Conservation (phyloP, 805 yeast species). For the Sporopachydermia quercuum region DNA sequence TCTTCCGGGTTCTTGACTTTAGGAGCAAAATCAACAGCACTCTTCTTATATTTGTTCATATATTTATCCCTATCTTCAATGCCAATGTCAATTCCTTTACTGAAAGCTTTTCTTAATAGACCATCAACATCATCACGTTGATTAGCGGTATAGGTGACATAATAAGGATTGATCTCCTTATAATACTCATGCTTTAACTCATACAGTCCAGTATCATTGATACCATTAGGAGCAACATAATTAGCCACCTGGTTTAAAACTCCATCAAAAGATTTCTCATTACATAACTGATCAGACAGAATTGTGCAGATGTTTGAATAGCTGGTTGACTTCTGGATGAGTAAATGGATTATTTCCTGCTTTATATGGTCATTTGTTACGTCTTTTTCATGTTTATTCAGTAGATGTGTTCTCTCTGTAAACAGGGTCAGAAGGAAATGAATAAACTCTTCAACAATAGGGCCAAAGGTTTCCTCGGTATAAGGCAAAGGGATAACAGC, state of each 20-base stretch:
- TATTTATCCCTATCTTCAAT: too few relatives aligned
- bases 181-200: constrained; percentile 42
- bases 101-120: too few relatives aligned
- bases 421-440: constrained; percentile 51
- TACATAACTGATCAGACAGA: constrained; percentile 62
- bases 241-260: constrained; percentile 42
- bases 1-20: too few relatives aligned
- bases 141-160: constrained; percentile 61
- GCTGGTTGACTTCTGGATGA: constrained; percentile 62
- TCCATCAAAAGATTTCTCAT: constrained; percentile 61
- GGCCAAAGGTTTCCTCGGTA: constrained; percentile 24
- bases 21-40: too few relatives aligned
- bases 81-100: too few relatives aligned
- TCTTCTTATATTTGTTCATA: too few relatives aligned
- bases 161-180: constrained; percentile 63
- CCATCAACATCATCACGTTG: constrained; percentile 74
- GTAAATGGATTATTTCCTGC: constrained; percentile 65
- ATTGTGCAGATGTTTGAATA: constrained; percentile 54
- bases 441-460: constrained; percentile 69
- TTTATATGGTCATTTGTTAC: constrained; percentile 35
- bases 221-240: constrained; percentile 43
- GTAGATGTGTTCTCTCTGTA: constrained; percentile 49
- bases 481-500: too few relatives aligned
- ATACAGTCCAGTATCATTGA: constrained; percentile 48
- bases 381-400: constrained; percentile 31